phyloP scores from a whole-genome alignment of 768 basidiomycete species.

The Tylopilus sp. region DNA sequence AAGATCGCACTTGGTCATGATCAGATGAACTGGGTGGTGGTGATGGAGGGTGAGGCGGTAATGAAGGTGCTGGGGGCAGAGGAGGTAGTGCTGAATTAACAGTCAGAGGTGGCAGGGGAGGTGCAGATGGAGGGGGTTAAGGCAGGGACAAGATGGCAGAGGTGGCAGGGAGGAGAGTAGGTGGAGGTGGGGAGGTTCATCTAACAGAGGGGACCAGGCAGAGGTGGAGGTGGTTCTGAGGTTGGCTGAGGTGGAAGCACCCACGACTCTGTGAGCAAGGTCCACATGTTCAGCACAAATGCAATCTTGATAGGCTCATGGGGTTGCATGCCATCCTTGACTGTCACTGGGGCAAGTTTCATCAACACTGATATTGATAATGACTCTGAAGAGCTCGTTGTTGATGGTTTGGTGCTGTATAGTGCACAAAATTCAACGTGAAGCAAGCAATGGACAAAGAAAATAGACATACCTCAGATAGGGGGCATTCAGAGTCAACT shows the following conservation, averaged over 20 bases:
- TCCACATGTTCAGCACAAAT: slow-evolving; percentile 29
- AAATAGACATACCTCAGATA: slow-evolving; percentile 32
- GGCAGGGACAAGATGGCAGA: slow-evolving; percentile 15
- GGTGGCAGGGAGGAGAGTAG: slow-evolving; percentile 26
- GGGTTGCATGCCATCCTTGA: slow-evolving; percentile 30
- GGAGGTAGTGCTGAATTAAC: too few species aligned
- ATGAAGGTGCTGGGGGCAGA: too few species aligned
- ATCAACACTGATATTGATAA: slow-evolving; percentile 10
- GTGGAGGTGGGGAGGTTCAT: slow-evolving; percentile 26
- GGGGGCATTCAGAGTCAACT: too few species aligned
- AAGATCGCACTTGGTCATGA: slow-evolving; percentile 18
- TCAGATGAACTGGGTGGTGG: too few species aligned
- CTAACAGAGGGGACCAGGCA: slow-evolving; percentile 29
- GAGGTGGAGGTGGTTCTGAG: slow-evolving; percentile 36
- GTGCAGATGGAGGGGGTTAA: slow-evolving; percentile 5
- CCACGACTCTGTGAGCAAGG: slow-evolving; percentile 23
- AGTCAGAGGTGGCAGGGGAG: too few species aligned
- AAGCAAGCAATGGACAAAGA: neutral
- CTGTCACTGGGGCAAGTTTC: slow-evolving; percentile 18
- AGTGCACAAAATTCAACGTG: slow-evolving; percentile 9
- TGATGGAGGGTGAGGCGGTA: too few species aligned
- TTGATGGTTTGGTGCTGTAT: slow-evolving; percentile 14
- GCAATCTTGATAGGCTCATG: slow-evolving; percentile 33
- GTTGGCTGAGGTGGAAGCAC: slow-evolving; percentile 36
- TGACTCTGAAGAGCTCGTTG: slow-evolving; percentile 12